Evolutionary conservation across 352 stramenopile genomes (phyloP).

Genomic region (Globisporangium canariense): DNA sequence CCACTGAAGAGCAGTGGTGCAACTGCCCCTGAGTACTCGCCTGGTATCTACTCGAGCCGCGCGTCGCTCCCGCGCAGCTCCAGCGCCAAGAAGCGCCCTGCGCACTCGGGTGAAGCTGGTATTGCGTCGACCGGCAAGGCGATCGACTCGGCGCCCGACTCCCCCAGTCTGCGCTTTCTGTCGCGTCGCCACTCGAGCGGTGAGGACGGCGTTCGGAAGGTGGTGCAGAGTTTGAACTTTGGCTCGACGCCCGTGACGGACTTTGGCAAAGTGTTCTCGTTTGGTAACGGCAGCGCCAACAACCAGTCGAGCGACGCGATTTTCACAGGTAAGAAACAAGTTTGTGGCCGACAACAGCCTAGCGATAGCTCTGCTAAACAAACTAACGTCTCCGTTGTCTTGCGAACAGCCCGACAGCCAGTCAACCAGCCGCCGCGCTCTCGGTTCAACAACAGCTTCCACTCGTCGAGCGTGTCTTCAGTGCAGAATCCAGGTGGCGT

Average conservation of each 20-base stretch:
- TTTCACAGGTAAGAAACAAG: conserved; percentile 12
- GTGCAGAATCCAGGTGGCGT: conserved; percentile 20
- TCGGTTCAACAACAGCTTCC: conserved; percentile 49
- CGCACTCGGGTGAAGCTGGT: conserved; percentile 11
- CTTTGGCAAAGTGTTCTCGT: conserved; percentile 13
- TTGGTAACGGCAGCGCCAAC: not conserved
- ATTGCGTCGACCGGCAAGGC: conserved; percentile 27
- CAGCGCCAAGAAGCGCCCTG: conserved; percentile 25
- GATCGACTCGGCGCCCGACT: conserved; percentile 47
- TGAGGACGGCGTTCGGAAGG: conserved; percentile 24
- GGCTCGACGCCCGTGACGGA: conserved; percentile 25
- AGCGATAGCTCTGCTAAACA: not conserved
- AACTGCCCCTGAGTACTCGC: conserved; percentile 39
- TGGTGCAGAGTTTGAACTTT: conserved; percentile 49
- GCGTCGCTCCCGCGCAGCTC: conserved; percentile 37
- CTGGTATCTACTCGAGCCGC: conserved; percentile 65
- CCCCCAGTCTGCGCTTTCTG: conserved; percentile 21
- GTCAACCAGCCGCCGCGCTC: conserved; percentile 43
- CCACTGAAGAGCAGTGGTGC: conserved; percentile 1
- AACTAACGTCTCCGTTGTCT: not conserved
- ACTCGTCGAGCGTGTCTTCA: conserved; percentile 23
- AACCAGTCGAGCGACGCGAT: conserved; percentile 3
- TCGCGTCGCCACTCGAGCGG: conserved; percentile 39
- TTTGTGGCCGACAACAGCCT: not conserved
- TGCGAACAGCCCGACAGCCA: conserved; percentile 34